Base-by-base conservation (phyloP, 306 rosid genomes). In the Castanospermum australe region DNA sequence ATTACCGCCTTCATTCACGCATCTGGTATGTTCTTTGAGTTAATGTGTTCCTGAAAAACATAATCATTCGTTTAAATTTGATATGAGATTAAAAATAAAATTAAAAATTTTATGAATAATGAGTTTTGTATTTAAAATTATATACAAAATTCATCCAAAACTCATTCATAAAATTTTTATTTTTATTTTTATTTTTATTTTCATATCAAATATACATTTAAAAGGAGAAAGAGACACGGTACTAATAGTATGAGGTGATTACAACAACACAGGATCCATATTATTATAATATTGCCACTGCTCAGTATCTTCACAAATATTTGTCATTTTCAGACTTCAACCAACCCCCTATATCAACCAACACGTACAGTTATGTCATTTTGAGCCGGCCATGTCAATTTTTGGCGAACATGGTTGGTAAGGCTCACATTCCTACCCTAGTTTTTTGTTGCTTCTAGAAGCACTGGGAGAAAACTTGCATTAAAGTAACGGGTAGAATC, bases 381-480 rank as follows among this genome's bases (percentile, higher is more conserved):
- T 54, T 39, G 80, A 56, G 81, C 67, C 72, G 54, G 77, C 79
- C 67, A 76, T 60, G 67, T 77, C 59, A 80, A 71, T 60, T 59
- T 28, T 68, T 50, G 20, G 20, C 42, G 24, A 78, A 57, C 87
- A 50, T 51, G 83, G 83, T 86, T 76, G 87, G 83, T 76, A 80
- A 54, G 83, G 77, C 76, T 76, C 81, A 76, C 79, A 75, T 63
- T 72, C 81, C 83, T 14, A 83, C 52, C 67, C 44, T 61, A 41
- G 64, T 47, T 51, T 59, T 60, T 78, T 21, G 36, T 83, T 51
- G 70, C 28, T 86, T 86, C 85, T 80, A 83, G 85, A 77, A 81
- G 70, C 33, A 45, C 25, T 51, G 1, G 42, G 17, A 25, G 17
- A 32, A 48, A 52, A 47, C 14, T 32, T 75, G 33, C 39, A 68